phyloP scores from a whole-genome alignment of 495 filamentous ascomycete species.

The Podospora tetraspora region DNA sequence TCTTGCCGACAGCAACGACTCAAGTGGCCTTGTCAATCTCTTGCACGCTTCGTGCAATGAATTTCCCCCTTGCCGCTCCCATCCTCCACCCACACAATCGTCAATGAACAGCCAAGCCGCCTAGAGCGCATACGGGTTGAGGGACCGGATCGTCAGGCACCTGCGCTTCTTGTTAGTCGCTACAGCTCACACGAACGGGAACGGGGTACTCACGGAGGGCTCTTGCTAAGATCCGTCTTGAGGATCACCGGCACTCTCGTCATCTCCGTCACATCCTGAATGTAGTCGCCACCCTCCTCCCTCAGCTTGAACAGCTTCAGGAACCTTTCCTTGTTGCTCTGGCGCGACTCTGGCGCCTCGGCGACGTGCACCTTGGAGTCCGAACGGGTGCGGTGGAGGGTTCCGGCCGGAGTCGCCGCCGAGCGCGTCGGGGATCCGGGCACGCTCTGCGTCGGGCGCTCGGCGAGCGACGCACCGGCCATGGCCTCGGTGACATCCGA shows the following conservation, averaged over 20 bases:
- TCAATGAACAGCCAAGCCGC: neutral
- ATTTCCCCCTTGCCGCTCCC: neutral
- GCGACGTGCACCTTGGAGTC: slow-evolving; percentile 82
- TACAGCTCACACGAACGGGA: neutral
- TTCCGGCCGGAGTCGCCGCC: slow-evolving; percentile 57
- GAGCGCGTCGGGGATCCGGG: slow-evolving; percentile 85
- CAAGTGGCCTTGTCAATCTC: neutral
- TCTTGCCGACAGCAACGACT: neutral
- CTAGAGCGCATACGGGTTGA: slow-evolving; percentile 93
- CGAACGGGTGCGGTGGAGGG: slow-evolving; percentile 81
- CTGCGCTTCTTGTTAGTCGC: slow-evolving; percentile 49
- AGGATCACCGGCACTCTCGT: slow-evolving; percentile 91
- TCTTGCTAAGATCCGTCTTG: slow-evolving; percentile 97
- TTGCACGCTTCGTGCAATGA: neutral
- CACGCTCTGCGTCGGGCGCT: slow-evolving; percentile 91
- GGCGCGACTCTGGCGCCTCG: slow-evolving; percentile 65
- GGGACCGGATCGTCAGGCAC: slow-evolving; percentile 92
- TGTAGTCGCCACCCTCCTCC: slow-evolving; percentile 91
- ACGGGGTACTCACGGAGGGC: slow-evolving; percentile 77
- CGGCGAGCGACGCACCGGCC: slow-evolving; percentile 78
- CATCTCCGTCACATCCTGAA: slow-evolving; percentile 98
- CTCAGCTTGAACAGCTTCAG: slow-evolving; percentile 80
- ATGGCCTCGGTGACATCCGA: slow-evolving; percentile 82
- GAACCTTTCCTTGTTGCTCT: slow-evolving; percentile 95
- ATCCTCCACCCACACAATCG: neutral